Percentiles rank a stretch among this genome's conserved stretches.
Conservation (phyloP, 352 stramenopile genomes). For the Phytophthora macrochlamydospora region DNA sequence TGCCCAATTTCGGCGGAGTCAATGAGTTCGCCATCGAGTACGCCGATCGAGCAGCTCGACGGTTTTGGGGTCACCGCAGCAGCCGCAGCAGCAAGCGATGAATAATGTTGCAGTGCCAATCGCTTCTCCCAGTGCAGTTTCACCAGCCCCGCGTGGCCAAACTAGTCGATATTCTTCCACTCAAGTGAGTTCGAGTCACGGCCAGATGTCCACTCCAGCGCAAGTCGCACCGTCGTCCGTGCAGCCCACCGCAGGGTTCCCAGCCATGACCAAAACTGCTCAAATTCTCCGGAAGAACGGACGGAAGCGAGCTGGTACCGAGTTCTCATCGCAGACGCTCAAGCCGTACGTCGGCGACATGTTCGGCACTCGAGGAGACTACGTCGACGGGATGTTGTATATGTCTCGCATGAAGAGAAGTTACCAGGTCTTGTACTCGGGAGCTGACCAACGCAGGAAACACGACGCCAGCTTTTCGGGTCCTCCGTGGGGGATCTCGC, state of each 20-base stretch:
- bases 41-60: constrained; percentile 40
- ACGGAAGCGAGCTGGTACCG: constrained; percentile 40
- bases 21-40: constrained; percentile 79
- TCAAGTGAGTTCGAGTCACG: constrained; percentile 11
- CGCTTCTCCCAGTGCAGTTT: constrained; percentile 4
- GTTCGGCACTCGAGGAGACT: constrained; percentile 81
- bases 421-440: constrained; percentile 50
- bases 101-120: background rate
- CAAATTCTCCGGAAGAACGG: constrained; percentile 48
- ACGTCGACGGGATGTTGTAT: constrained; percentile 87
- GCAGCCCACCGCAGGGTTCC: constrained; percentile 4
- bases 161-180: constrained; percentile 7
- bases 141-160: constrained; percentile 1
- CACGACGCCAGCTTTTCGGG: constrained; percentile 18
- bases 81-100: constrained; percentile 4
- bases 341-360: constrained; percentile 78
- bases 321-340: constrained; percentile 50
- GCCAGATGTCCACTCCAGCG: constrained; percentile 1
- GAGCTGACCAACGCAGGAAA: constrained; percentile 6
- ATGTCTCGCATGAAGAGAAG: constrained; percentile 88
- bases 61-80: constrained; percentile 15
- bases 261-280: constrained; percentile 18
- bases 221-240: constrained; percentile 7
- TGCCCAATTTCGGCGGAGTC: constrained; percentile 26
- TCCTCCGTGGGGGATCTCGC: constrained; percentile 22